These are phyloP conservation scores for Pichia scutulata DNA, from an alignment of 805 yeast species.

Conservation along the genomic window DNA sequence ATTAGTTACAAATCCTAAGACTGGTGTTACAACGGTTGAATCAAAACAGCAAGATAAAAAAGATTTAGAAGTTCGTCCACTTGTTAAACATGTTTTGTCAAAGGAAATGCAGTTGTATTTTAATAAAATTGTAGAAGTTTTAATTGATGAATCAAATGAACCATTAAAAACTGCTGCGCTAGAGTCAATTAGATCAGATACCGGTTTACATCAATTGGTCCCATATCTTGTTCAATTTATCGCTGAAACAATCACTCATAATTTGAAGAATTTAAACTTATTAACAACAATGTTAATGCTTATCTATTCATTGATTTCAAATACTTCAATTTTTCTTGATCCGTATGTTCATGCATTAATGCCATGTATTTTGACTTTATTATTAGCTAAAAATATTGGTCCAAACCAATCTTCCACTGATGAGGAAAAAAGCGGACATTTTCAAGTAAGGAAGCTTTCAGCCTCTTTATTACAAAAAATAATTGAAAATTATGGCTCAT, in stretches of 20 bases:
- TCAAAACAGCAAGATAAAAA: slow-evolving; percentile 28
- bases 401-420: slow-evolving; percentile 14
- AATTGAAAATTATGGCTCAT: slow-evolving; percentile 70
- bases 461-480: slow-evolving; percentile 75
- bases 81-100: slow-evolving; percentile 91
- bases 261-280: slow-evolving; percentile 61
- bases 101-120: slow-evolving; percentile 91
- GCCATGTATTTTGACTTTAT: slow-evolving; percentile 90
- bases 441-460: slow-evolving; percentile 80
- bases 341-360: slow-evolving; percentile 94
- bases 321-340: slow-evolving; percentile 79
- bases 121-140: slow-evolving; percentile 78
- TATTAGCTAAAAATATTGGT: slow-evolving; percentile 87
- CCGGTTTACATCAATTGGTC: slow-evolving; percentile 92
- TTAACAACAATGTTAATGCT: slow-evolving; percentile 84
- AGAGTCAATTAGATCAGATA: slow-evolving; percentile 78
- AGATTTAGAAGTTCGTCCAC: slow-evolving; percentile 66
- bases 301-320: slow-evolving; percentile 73
- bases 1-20: slow-evolving; percentile 22
- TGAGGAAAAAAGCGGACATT: slow-evolving; percentile 26
- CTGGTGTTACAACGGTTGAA: slow-evolving; percentile 24
- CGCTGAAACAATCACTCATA: slow-evolving; percentile 90
- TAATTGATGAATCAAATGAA: slow-evolving; percentile 46
- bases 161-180: slow-evolving; percentile 71
- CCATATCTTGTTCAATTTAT: slow-evolving; percentile 95